phyloP scores from a whole-genome alignment of 2,329 filamentous ascomycete genomes.

The Elsinoe batatas region DNA sequence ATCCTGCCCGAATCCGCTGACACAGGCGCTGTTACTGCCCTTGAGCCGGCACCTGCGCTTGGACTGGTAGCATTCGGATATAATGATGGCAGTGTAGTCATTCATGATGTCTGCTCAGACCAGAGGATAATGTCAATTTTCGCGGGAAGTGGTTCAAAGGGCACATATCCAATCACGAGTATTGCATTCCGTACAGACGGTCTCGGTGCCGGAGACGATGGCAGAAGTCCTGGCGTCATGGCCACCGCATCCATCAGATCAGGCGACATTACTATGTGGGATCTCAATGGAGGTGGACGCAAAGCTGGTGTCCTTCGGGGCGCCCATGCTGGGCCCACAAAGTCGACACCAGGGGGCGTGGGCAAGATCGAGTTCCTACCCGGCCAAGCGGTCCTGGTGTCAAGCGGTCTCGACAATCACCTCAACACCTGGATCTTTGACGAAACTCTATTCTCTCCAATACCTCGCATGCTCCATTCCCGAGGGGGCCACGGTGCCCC shows the following conservation, averaged over 20 bases:
- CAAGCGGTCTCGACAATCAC: slow-evolving; percentile 85
- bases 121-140: slow-evolving; percentile 54
- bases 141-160: slow-evolving; percentile 32
- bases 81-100: slow-evolving; percentile 62
- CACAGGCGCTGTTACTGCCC: slow-evolving; percentile 72
- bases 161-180: slow-evolving; percentile 58
- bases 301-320: slow-evolving; percentile 79
- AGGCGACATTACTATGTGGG: slow-evolving; percentile 93
- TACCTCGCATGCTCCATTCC: slow-evolving; percentile 75
- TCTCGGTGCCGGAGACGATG: slow-evolving; percentile 77
- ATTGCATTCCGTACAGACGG: slow-evolving; percentile 89
- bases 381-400: slow-evolving; percentile 82
- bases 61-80: slow-evolving; percentile 85
- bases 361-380: slow-evolving; percentile 81
- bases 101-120: slow-evolving; percentile 75
- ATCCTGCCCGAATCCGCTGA: slow-evolving; percentile 65
- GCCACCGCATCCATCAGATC: slow-evolving; percentile 70
- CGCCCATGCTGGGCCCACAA: slow-evolving; percentile 69
- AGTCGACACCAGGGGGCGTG: slow-evolving; percentile 66
- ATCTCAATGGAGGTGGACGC: slow-evolving; percentile 78
- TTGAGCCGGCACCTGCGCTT: slow-evolving; percentile 74
- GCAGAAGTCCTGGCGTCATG: slow-evolving; percentile 81
- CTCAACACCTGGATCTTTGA: slow-evolving; percentile 96
- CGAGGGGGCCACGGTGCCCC: slow-evolving; percentile 83
- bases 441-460: slow-evolving; percentile 75